Percentiles rank a stretch among this genome's conserved stretches.
Evolutionary conservation across 345 rosid genomes (phyloP).

Genomic region (Acer saccharum): DNA sequence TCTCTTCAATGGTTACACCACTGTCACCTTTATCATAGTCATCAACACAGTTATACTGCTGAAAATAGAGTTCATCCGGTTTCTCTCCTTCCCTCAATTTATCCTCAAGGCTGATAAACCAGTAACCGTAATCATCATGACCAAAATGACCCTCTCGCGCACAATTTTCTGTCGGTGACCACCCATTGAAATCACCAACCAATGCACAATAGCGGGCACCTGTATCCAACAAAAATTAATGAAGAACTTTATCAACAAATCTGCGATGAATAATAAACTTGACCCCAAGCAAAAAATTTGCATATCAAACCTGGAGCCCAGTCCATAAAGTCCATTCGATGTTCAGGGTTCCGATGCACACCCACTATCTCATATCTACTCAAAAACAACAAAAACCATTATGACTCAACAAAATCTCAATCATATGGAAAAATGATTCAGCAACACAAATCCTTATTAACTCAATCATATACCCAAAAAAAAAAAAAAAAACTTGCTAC

Average conservation of each 20-base stretch:
- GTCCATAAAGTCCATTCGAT: conserved; percentile 88
- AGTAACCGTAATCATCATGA: conserved; percentile 92
- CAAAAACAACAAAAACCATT: conserved; percentile 9
- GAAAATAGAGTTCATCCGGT: conserved; percentile 91
- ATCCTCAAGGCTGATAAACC: conserved; percentile 93
- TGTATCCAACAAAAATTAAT: conserved; percentile 27
- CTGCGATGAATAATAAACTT: not conserved
- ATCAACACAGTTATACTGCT: conserved; percentile 85
- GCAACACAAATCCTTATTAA: not conserved
- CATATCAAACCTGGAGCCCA: conserved; percentile 92
- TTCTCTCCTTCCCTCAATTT: conserved; percentile 81
- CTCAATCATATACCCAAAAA: not conserved
- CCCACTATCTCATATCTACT: conserved; percentile 76
- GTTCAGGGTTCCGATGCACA: conserved; percentile 86
- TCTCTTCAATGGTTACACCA: conserved; percentile 70
- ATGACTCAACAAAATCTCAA: conserved; percentile 14
- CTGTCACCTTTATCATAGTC: conserved; percentile 94
- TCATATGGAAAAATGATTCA: conserved; percentile 2
- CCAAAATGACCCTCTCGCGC: conserved; percentile 89
- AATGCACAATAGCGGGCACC: conserved; percentile 97
- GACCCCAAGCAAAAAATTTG: conserved; percentile 1
- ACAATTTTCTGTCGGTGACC: conserved; percentile 86
- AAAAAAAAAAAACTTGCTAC: not conserved
- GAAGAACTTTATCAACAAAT: conserved; percentile 6
- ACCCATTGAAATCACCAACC: conserved; percentile 85